Evolutionary conservation across 208 protist species (phyloP), one percentile per base, ranked within the genome.

Genomic region (Leishmania lainsoni): DNA sequence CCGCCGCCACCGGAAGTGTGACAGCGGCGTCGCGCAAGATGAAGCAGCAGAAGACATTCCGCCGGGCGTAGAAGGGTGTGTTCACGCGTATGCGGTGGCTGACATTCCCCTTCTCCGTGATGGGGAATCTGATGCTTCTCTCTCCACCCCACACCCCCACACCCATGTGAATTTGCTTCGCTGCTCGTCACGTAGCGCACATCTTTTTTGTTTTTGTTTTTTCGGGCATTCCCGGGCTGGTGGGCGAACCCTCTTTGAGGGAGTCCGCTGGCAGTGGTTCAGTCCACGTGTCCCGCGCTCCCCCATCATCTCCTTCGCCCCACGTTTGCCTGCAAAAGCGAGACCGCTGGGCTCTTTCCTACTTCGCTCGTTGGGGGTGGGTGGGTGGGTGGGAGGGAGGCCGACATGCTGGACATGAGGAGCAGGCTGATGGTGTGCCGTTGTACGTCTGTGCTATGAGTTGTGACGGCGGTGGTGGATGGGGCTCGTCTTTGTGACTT

Each of bases 1-100:
- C 32, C 14, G 17, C 74, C 16, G 14, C 72, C 2, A 22, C n/a
- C 3, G 73, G 68, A 26, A 66, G 39, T n/a, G 72, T 85, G 16
- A 51, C 20, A 10, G 68, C 81, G 1, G 81, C 81, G 29, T 79
- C 77, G 32, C 81, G 65, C 32, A 81, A 81, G 72, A 26, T 85
- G 77, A 81, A 75, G 76, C 77, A 69, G 59, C 74, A 81, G 81
- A 85, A 79, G 72, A 79, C 71, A 51, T 32, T 79, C 42, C 81
- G 81, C 32, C 59, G 29, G 32, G 58, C 39, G 5, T 69, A 79
- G 45, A 39, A 35, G 22, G 32, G 45, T 48, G 17, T 20, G 26
- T 17, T 3, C 5, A 66, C 12, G 59, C 16, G 35, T 17, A n/a
- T 61, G 56, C 17, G 29, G 29, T 48, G 14, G 65, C 29, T 39